Evolutionary conservation across 2,329 filamentous ascomycete species (phyloP).

Genomic region (Colletotrichum kahawae): DNA sequence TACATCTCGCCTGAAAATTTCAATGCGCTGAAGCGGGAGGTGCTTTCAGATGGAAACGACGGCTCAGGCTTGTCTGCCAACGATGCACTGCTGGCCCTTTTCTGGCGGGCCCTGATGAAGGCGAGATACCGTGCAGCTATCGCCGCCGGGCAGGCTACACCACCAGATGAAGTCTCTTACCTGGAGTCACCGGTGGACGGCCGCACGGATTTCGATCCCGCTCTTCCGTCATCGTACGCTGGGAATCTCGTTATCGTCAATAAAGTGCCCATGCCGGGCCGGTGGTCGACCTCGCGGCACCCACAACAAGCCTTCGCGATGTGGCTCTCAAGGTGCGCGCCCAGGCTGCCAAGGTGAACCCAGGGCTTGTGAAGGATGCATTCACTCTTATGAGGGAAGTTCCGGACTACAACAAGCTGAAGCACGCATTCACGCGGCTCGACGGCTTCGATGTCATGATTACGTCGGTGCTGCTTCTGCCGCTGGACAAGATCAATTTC

Average conservation of each 20-base stretch:
- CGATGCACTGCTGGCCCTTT: constrained; percentile 44
- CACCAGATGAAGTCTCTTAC: constrained; percentile 31
- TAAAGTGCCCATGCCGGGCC: constrained; percentile 26
- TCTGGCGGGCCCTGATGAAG: constrained; percentile 40
- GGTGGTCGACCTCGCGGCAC: constrained; percentile 30
- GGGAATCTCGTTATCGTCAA: constrained; percentile 33
- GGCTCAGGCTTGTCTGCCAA: constrained; percentile 34
- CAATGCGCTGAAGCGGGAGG: constrained; percentile 35
- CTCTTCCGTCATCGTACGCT: constrained; percentile 32
- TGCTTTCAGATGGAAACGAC: constrained; percentile 26
- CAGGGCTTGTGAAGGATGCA: constrained; percentile 31
- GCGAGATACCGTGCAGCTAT: constrained; percentile 37
- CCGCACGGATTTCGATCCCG: constrained; percentile 32
- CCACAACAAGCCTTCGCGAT: constrained; percentile 27
- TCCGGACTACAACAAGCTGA: constrained; percentile 28
- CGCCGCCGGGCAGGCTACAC: constrained; percentile 23
- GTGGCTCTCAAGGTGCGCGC: constrained; percentile 30
- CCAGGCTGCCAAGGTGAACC: constrained; percentile 28
- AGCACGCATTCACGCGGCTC: constrained; percentile 30
- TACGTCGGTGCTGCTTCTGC: constrained; percentile 34
- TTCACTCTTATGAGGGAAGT: constrained; percentile 31
- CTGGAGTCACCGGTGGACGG: constrained; percentile 38
- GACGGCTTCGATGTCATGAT: constrained; percentile 33
- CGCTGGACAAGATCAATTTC: constrained; percentile 30
- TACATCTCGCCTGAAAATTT: constrained; percentile 5